A percentile compares a stretch with the other conserved stretches of the same genome.
These are phyloP conservation scores for Nannizziopsis barbatae DNA, from an alignment of 2,329 filamentous ascomycete genomes.

Conservation along the genomic window DNA sequence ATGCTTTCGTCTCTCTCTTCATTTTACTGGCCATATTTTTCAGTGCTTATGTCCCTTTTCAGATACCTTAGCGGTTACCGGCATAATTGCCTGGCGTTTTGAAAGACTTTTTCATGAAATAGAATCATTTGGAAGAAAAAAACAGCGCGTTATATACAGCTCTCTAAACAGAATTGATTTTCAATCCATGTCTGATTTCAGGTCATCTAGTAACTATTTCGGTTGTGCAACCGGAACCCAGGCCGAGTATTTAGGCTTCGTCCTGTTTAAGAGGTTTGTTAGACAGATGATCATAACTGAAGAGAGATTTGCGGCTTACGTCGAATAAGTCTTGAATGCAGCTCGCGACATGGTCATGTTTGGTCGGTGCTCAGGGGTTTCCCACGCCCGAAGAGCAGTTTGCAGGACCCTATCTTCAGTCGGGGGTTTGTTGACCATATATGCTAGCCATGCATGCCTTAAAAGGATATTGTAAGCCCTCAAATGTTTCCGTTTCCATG, in stretches of 20 bases:
- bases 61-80: neutral
- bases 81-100: no score
- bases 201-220: conserved; percentile 14
- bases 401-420: conserved; percentile 61
- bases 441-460: conserved; percentile 93
- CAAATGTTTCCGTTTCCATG: neutral
- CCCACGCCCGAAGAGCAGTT: conserved; percentile 60
- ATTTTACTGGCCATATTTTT: neutral
- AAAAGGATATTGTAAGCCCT: conserved; percentile 4
- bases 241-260: conserved; percentile 26
- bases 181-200: no score
- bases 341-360: conserved; percentile 65
- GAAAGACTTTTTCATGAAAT: neutral
- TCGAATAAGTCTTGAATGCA: conserved; percentile 88
- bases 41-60: neutral
- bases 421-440: conserved; percentile 79
- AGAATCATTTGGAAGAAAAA: neutral
- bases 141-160: conserved; percentile 11
- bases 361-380: conserved; percentile 58
- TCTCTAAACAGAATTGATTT: conserved; percentile 14
- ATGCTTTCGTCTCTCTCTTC: neutral
- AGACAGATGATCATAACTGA: neutral
- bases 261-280: conserved; percentile 17
- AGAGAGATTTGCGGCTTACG: conserved; percentile 53
- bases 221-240: conserved; percentile 27